Evolutionary conservation across 106 monocot genomes (phyloP), one percentile per base, ranked within the genome.

Genomic region (Dendrobium officinale): DNA sequence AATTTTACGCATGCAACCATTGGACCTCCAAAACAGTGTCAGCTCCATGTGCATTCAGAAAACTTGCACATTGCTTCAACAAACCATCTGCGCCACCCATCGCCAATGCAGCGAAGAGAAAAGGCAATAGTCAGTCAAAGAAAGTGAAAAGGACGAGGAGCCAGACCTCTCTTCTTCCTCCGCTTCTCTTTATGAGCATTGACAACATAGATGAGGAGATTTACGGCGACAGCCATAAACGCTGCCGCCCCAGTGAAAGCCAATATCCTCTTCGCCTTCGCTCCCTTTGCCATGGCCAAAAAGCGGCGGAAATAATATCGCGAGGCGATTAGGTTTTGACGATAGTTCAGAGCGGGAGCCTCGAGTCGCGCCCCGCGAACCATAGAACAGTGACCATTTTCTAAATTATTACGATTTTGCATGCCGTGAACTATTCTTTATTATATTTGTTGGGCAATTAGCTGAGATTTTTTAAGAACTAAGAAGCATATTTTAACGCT

Each of bases 141-240:
- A 70, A 33, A 13, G 70, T 37, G 33, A 31, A 70, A 31, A 61
- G 0, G 70, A 37, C 4, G 13, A 37, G 13, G 9, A 13, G 11
- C 1, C 20, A 2, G 19, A 74, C 74, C 42, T 42, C 74, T 79
- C 54, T 58, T 80, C 64, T 58, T 80, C 79, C 78, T 68, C 54
- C 58, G 6, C 29, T 47, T 88, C 18, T 80, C 67, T 9, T 76
- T 75, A 49, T 64, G 87, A 40, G 84, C 77, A 41, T 80, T 82
- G 78, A 89, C 67, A 67, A 80, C 81, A 44, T 87, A 87, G 67
- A 87, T 24, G 79, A 85, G 55, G 58, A 89, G 82, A 43, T 87
- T 89, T 16, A 89, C 54, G 44, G 78, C 85, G 20, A 89, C 47
- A 55, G 87, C 89, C 16, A 86, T 82, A 59, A 89, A 79, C 77